Evolutionary conservation across 805 yeast species (phyloP), one percentile per base, ranked within the genome.

Genomic region (Cyberlindnera maritima): DNA sequence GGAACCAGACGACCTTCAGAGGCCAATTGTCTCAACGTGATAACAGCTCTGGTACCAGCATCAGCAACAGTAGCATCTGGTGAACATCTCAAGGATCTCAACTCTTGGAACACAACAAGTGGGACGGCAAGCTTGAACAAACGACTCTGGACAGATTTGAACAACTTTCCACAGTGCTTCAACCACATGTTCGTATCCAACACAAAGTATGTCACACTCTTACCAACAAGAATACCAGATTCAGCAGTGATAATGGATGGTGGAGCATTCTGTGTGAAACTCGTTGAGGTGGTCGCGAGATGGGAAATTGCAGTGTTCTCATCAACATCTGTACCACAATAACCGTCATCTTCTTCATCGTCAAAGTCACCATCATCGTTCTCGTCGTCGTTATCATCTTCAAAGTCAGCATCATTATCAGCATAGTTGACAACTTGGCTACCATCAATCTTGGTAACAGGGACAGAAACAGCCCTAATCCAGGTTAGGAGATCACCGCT

Each of bases 131-230:
- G 68, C 51, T 74, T 79, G 49, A 86, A 72, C 3, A 84, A 76
- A 13, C 72, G 74, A 53, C 78, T 77, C 28, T 83, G 72, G 12
- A 84, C 76, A 55, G 88, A 79, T 61, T 86, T 86, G 66, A 75
- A 86, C 18, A 86, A 71, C 50, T 84, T 74, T 2, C 92, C 95
- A 62, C 90, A 85, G 58, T 85, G 91, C 57, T 85, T 83, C 53
- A 86, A 67, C 91, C 92, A 86, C 47, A 85, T 79, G 53, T 87
- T 85, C 2, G 94, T 85, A 64, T 86, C 95, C 47, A 86, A 68
- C 1, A 88, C 77, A 45, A 52, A 52, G 28, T 17, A 49, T 1
- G 56, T 52, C 17, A 41, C 35, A 1, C 39, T 17, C 20, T 46
- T 47, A 11, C 51, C 50, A 18, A 52, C 46, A 26, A 42, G 39